These are phyloP conservation scores for Podaxis mareebaensis DNA, from an alignment of 768 basidiomycete genomes.

Conservation along the genomic window DNA sequence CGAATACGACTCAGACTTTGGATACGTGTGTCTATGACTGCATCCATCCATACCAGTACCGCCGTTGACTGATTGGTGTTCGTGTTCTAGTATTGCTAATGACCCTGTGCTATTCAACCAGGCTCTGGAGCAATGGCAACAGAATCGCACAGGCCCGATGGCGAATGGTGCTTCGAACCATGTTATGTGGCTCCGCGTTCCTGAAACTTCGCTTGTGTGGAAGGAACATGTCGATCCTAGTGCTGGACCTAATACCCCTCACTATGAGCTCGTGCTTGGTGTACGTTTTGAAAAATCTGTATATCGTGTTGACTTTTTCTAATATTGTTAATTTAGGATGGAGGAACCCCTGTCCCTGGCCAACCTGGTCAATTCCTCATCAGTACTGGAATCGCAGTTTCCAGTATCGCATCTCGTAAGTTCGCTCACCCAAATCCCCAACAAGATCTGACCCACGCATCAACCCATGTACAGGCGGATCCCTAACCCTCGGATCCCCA, in stretches of 20 bases:
- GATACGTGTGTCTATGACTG: not conserved
- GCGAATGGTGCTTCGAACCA: slow-evolving; percentile 14
- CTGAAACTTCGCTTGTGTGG: slow-evolving; percentile 7
- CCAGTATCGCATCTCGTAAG: slow-evolving; percentile 17
- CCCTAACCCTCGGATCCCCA: slow-evolving; percentile 14
- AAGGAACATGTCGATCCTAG: slow-evolving; percentile 21
- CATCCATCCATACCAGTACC: too few relatives aligned
- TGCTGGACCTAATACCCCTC: slow-evolving; percentile 24
- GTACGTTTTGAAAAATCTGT: not conserved
- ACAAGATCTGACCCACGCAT: too few relatives aligned
- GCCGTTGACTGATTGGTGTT: too few relatives aligned
- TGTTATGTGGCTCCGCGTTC: slow-evolving; percentile 24
- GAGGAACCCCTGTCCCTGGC: not conserved
- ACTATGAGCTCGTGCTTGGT: slow-evolving; percentile 17
- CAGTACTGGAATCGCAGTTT: not conserved
- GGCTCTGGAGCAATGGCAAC: slow-evolving; percentile 18
- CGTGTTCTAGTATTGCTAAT: not conserved
- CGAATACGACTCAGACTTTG: slow-evolving; percentile 16
- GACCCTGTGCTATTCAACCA: slow-evolving; percentile 8
- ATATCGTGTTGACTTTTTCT: not conserved
- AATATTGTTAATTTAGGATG: not conserved
- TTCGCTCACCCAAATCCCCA: too few relatives aligned
- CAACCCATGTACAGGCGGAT: not conserved
- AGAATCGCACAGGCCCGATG: slow-evolving; percentile 18
- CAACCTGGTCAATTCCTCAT: not conserved